Percentiles rank a stretch among this genome's conserved stretches.
These are phyloP conservation scores for Cyberlindnera mississippiensis DNA, from an alignment of 805 yeast species.

Conservation along the genomic window DNA sequence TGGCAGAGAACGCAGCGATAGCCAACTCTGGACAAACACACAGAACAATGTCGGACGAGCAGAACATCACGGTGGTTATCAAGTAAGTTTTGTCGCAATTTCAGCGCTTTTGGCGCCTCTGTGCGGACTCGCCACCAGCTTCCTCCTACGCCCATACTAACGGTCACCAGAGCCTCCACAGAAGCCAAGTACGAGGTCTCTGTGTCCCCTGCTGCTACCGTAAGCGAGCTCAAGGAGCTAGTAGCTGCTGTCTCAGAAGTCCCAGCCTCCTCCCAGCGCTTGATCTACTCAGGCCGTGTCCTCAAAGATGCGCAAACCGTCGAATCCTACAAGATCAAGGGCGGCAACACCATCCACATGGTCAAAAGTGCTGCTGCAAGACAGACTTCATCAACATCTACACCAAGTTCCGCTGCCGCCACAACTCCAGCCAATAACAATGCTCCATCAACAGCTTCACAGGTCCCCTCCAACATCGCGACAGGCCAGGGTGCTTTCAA, in stretches of 20 bases:
- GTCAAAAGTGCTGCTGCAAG: slow-evolving; percentile 72
- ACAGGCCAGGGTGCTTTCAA: slow-evolving; percentile 88
- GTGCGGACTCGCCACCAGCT: too few species aligned
- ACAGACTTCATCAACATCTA: too few species aligned
- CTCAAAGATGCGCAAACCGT: slow-evolving; percentile 79
- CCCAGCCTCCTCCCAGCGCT: slow-evolving; percentile 76
- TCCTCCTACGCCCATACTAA: not conserved
- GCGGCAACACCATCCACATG: slow-evolving; percentile 84
- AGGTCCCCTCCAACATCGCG: slow-evolving; percentile 73
- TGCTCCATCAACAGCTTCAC: slow-evolving; percentile 47
- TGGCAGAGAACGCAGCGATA: not conserved
- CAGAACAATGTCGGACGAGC: slow-evolving; percentile 17
- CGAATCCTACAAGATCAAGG: slow-evolving; percentile 71
- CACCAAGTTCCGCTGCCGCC: slow-evolving; percentile 2
- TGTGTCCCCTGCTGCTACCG: slow-evolving; percentile 50
- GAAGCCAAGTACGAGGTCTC: slow-evolving; percentile 73
- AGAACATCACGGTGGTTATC: slow-evolving; percentile 21
- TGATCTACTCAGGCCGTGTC: slow-evolving; percentile 92
- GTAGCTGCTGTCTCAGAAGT: slow-evolving; percentile 60
- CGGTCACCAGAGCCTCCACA: slow-evolving; percentile 42
- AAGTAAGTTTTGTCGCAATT: slow-evolving; percentile 15
- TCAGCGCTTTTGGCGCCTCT: too few species aligned
- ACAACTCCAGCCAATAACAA: too few species aligned
- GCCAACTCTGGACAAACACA: not conserved
- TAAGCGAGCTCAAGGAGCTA: slow-evolving; percentile 63